Evolutionary conservation across 164 flowering plant genomes (phyloP), one percentile per base, ranked within the genome.

Genomic region (Berberis thunbergii): DNA sequence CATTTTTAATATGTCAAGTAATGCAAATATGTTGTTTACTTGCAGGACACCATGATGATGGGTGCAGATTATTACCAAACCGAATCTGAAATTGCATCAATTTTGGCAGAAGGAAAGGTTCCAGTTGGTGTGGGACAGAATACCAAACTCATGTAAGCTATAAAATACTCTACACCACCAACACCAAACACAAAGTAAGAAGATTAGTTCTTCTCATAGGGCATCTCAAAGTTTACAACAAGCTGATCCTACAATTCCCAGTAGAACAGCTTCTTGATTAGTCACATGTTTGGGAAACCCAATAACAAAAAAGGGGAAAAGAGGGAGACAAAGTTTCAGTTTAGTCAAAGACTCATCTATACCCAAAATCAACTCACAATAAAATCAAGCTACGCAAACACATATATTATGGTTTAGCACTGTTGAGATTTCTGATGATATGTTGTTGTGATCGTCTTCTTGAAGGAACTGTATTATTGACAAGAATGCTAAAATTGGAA

Each of bases 31-130:
- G 41, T 39, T 10, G 8, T n/a, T 45, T 3, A 7, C 49, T 76
- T 73, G 49, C 80, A 90, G 97, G 96, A 94, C 74, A 87, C 97
- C 2, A 81, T 94, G 96, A 86, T 94, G 99, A 89, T 94, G 99
- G 99, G 99, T 60, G 99, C 97, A n/a, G 96, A 94, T 68, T 84
- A 80, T 66, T 94, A 94, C 64, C 96, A 89, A 71, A 94, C 99
- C 7, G 97, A 94, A 69, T 74, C 92, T 43, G 97, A 94, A 77
- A 87, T 91, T 70, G 97, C 96, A 50, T 81, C 91, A 66, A 76
- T 84, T n/a, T 77, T 91, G 13, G 96, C 97, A 26, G 83, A 81
- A 53, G 97, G 96, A 58, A 84, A 89, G 78, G 96, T 91, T 70
- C 97, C 97, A 4, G 76, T 88, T 62, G 98, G 98, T 40, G 88